Percentiles rank a stretch among this genome's conserved stretches.
phyloP scores from a whole-genome alignment of 805 yeast genomes.

The Torulaspora delbrueckii region DNA sequence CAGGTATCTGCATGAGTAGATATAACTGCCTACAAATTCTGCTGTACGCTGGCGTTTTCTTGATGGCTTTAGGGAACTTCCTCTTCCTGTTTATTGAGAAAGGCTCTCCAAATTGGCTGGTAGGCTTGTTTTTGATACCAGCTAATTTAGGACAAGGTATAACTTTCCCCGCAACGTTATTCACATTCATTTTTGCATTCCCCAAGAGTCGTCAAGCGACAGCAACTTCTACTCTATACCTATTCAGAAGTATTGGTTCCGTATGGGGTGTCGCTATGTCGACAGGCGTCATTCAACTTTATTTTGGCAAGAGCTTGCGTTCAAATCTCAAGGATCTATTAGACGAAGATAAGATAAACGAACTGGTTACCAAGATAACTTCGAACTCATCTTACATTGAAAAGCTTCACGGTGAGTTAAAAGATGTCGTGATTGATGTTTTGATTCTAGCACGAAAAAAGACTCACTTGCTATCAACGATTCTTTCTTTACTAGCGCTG shows the following conservation, averaged over 20 bases:
- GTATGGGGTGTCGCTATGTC: constrained; percentile 39
- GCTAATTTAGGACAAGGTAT: constrained; percentile 40
- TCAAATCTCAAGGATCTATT: constrained; percentile 7
- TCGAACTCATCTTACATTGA: constrained; percentile 15
- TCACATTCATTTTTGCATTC: constrained; percentile 37
- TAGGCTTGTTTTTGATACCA: constrained; percentile 33
- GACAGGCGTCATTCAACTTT: constrained; percentile 15
- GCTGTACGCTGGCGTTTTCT: constrained; percentile 34
- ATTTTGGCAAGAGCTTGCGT: constrained; percentile 8
- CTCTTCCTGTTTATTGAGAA: constrained; percentile 27
- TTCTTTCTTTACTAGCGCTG: constrained; percentile 10
- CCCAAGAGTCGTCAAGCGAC: constrained; percentile 36
- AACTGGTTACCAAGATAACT: constrained; percentile 11
- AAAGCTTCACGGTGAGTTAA: constrained; percentile 10
- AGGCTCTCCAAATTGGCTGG: constrained; percentile 26
- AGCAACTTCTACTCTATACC: constrained; percentile 39
- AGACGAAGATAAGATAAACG: constrained; percentile 9
- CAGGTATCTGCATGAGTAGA: constrained; percentile 39
- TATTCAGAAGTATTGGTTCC: constrained; percentile 39
- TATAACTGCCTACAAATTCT: constrained; percentile 29
- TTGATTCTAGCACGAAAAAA: constrained; percentile 11
- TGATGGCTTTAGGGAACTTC: constrained; percentile 38
- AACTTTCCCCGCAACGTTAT: constrained; percentile 37
- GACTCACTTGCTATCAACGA: constrained; percentile 13
- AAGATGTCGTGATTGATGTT: constrained; percentile 13